Evolutionary conservation across 2,329 filamentous ascomycete species (phyloP), one percentile per base, ranked within the genome.

Genomic region (Penicillium brasilianum): DNA sequence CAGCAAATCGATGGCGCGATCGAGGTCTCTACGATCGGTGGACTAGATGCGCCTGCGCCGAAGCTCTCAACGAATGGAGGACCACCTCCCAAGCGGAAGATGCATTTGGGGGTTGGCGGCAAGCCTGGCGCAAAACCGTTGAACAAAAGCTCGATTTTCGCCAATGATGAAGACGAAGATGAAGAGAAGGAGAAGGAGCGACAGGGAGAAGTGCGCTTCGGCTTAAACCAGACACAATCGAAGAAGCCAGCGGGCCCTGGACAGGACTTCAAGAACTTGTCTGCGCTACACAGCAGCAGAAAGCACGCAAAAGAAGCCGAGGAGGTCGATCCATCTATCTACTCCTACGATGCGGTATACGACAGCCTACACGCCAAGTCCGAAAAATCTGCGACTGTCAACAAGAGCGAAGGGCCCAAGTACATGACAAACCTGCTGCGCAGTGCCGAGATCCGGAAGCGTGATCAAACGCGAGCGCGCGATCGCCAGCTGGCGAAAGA

Each of bases 391-490:
- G 59, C 68, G 6, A 62, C 63, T 5, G 60, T 37, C 34, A 60
- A 43, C 37, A 67, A 71, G 22, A 70, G 66, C 25, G 70, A 73
- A 30, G 74, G 64, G 48, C 85, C 87, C 0, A 86, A 85, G 61
- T 89, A 89, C 74, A 88, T 89, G 80, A 81, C 81, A 51, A 82
- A 82, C 34, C 75, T 89, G 16, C 78, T 88, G 36, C 82, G 83
- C 36, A 85, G 86, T 18, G 86, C 87, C 2, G 85, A 87, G 62
- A 76, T 84, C 34, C 83, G 87, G 11, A 88, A 89, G 71, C 85
- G 87, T 52, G 87, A 89, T 69, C 85, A 87, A 64, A 73, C 87
- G 53, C 81, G 87, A 8, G 87, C 87, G 18, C 81, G 83, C 37
- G 87, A 89, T 71, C 87, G 87, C 63, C 71, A 86, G 59, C 69